Evolutionary conservation across 176 grass and related monocot species (phyloP).

Genomic region (Microstegium vimineum): DNA sequence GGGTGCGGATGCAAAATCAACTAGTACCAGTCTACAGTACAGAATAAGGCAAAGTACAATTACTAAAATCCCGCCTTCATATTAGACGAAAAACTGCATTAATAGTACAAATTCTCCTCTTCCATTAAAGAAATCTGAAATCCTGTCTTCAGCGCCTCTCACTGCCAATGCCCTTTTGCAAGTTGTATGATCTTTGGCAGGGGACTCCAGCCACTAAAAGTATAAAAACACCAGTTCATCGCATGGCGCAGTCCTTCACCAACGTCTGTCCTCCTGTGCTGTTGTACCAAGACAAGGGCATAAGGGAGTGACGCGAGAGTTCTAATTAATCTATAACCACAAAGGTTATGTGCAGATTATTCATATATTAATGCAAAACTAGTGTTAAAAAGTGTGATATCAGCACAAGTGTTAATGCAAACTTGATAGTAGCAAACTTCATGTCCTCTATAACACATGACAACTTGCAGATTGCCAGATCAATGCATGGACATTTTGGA

Average conservation of each 20-base stretch:
- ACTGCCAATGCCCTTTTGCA: neutral
- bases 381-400: neutral
- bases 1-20: too few relatives aligned
- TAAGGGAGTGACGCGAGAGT: neutral
- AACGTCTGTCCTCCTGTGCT: conserved; percentile 51
- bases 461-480: neutral
- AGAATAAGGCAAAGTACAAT: neutral
- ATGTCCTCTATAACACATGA: neutral
- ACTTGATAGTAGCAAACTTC: neutral
- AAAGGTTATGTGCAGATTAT: neutral
- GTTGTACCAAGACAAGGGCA: neutral
- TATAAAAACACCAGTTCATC: too few relatives aligned
- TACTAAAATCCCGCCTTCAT: neutral
- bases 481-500: neutral
- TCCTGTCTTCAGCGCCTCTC: neutral
- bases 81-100: neutral
- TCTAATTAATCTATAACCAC: neutral
- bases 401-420: neutral
- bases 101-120: neutral
- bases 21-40: too few relatives aligned
- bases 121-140: neutral
- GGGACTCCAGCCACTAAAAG: too few relatives aligned
- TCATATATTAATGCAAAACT: conserved; percentile 7
- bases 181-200: too few relatives aligned
- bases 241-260: conserved; percentile 48